Conservation (phyloP, 768 basidiomycete genomes). For the Hericium coralloides region DNA sequence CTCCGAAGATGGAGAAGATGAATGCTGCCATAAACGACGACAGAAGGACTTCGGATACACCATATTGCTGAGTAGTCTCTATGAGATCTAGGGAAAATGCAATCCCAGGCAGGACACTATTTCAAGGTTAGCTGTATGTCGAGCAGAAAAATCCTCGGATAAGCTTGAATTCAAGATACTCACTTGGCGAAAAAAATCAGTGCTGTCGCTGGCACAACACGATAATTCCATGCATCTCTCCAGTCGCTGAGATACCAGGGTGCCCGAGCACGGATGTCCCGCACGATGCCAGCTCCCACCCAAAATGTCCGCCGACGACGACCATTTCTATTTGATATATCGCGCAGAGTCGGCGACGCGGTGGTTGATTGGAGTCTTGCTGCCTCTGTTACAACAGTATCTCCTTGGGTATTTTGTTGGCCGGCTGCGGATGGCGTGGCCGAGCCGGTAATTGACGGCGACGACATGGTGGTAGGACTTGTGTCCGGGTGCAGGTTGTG, state of each 20-base stretch:
- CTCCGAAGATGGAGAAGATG: slow-evolving; percentile 78
- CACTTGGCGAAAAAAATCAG: slow-evolving; percentile 84
- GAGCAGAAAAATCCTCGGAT: background rate
- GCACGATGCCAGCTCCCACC: slow-evolving; percentile 7
- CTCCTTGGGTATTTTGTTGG: too few species aligned
- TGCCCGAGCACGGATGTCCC: slow-evolving; percentile 60
- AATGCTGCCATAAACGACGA: slow-evolving; percentile 87
- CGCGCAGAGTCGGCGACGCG: too few species aligned
- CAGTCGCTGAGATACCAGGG: slow-evolving; percentile 86
- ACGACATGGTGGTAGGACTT: too few species aligned
- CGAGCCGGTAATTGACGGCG: too few species aligned
- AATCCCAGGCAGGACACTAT: slow-evolving; percentile 78
- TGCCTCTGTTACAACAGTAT: too few species aligned
- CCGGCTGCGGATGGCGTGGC: too few species aligned
- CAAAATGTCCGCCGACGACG: background rate
- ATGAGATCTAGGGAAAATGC: slow-evolving; percentile 91
- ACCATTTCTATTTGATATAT: too few species aligned
- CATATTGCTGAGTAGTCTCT: slow-evolving; percentile 84
- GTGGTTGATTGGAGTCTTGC: too few species aligned
- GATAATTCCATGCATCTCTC: slow-evolving; percentile 87
- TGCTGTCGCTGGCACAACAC: slow-evolving; percentile 80
- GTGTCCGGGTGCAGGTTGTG: too few species aligned
- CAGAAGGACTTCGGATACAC: slow-evolving; percentile 77
- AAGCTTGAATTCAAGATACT: slow-evolving; percentile 13
- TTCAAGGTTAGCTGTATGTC: background rate